phyloP scores from a whole-genome alignment of 1,284 basidiomycete species.

The Leccinum pallidistipes region DNA sequence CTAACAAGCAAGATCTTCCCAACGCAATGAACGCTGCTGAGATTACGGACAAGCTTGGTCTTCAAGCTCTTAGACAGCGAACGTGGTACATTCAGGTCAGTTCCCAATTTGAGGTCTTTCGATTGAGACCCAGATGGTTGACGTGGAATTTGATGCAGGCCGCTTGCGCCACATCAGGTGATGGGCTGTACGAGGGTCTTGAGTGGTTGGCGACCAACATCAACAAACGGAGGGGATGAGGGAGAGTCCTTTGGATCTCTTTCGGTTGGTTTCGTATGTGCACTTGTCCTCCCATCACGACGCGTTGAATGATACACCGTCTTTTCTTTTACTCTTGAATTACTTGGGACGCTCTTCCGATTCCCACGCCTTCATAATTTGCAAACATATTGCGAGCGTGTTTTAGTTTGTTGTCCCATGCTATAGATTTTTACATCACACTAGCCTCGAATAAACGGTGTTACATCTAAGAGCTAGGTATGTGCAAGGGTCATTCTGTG shows the following conservation, averaged over 20 bases:
- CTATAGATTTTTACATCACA: constrained; percentile 19
- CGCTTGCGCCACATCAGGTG: constrained; percentile 97
- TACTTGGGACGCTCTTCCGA: constrained; percentile 27
- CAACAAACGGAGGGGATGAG: constrained; percentile 71
- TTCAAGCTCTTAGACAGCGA: constrained; percentile 95
- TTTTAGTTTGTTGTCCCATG: constrained; percentile 8
- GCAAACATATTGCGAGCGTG: constrained; percentile 8
- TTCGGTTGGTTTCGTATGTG: constrained; percentile 46
- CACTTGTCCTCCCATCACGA: constrained; percentile 46
- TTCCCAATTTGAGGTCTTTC: constrained; percentile 7
- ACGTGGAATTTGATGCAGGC: constrained; percentile 53
- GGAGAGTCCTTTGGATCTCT: constrained; percentile 30
- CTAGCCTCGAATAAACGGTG: constrained; percentile 12
- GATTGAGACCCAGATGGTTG: constrained; percentile 9
- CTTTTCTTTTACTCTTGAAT: constrained; percentile 24
- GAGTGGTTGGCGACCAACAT: constrained; percentile 94
- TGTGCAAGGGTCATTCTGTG: constrained; percentile 43
- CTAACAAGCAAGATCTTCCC: constrained; percentile 99
- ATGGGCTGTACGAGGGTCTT: constrained; percentile 98
- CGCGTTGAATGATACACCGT: constrained; percentile 35
- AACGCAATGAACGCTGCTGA: constrained; percentile 99
- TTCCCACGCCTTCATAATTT: constrained; percentile 10
- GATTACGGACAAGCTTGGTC: constrained; percentile 99
- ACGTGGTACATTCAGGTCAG: constrained; percentile 98
- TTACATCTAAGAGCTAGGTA: constrained; percentile 5